Conservation (phyloP, 192 early-diverging fungal genomes). For the Piromyces sp. region DNA sequence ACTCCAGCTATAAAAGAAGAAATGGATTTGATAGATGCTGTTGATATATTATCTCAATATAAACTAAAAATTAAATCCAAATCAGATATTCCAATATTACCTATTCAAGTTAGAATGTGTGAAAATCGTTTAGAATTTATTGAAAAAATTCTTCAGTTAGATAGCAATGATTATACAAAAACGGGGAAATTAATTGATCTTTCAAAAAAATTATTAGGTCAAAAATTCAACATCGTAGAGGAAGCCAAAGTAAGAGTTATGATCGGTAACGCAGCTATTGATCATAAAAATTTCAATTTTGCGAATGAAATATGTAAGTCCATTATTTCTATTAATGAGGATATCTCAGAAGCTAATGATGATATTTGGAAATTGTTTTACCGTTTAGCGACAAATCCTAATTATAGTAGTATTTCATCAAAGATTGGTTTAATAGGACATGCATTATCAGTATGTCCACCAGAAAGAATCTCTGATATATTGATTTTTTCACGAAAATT, state of each 20-base stretch:
- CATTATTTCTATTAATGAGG: neutral
- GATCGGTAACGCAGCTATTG: neutral
- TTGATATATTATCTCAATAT: conserved; percentile 35
- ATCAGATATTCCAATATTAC: neutral
- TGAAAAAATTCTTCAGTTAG: neutral
- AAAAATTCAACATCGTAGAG: neutral
- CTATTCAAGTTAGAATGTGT: neutral
- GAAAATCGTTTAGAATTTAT: neutral
- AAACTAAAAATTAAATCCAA: conserved; percentile 23
- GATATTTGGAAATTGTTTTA: neutral
- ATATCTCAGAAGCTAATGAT: neutral
- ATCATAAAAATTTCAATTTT: neutral
- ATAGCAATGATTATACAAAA: neutral
- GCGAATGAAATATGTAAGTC: neutral
- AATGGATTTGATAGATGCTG: conserved; percentile 54
- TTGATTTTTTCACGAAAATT: neutral
- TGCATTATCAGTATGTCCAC: neutral
- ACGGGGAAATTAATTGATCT: neutral
- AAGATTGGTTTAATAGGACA: neutral
- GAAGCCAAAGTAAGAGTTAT: neutral
- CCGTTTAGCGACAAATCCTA: neutral
- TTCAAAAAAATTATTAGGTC: neutral
- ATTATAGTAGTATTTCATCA: neutral
- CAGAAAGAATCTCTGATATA: neutral
- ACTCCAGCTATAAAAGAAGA: conserved; percentile 32